Base-by-base conservation (phyloP, 2,329 filamentous ascomycete genomes). In the Scedosporium boydii region DNA sequence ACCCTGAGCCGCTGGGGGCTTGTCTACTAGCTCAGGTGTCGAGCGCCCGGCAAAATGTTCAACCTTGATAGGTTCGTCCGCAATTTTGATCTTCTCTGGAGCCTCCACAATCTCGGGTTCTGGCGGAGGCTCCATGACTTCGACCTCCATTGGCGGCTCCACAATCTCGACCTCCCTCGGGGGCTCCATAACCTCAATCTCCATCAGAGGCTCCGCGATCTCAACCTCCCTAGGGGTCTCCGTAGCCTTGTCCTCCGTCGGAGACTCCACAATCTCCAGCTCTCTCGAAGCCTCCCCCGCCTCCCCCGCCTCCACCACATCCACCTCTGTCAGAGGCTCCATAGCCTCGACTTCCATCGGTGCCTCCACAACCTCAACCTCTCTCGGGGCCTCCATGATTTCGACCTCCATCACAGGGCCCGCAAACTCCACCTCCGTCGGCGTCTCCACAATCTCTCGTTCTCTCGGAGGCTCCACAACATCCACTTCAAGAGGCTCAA, bases 111-210 rank as follows among this genome's bases (percentile, higher is more conserved):
- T 56, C 21, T 56, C 53, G n/a, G 23, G 23, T 27, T 23, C 53
- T 29, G 61, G 38, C n/a, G 62, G 46, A 58, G 29, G 55, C 59
- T 63, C 59, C 58, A 41, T 63, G 51, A 63, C 58, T 42, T 67
- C 65, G 9, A 60, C 42, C 21, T 69, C 64, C 16, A 58, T 58
- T 6, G 44, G 18, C 12, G 12, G 29, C 7, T 42, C 23, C 56
- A 58, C 29, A 41, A 56, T 27, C 21, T 56, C 53, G 6, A 7
- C 53, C 23, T 56, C 53, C 34, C 10, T 38, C 34, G 34, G 34
- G 16, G 21, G n/a, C 23, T 56, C 51, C n/a, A 16, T 21, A 10
- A 18, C 18, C 44, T 21, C 18, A 48, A 21, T n/a, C 44, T 48
- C 44, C n/a, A 18, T 21, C n/a, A 48, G 16, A 23, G 26, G 18